phyloP scores from a whole-genome alignment of 1,139 yeast genomes.

The Petasospora fabianii region DNA sequence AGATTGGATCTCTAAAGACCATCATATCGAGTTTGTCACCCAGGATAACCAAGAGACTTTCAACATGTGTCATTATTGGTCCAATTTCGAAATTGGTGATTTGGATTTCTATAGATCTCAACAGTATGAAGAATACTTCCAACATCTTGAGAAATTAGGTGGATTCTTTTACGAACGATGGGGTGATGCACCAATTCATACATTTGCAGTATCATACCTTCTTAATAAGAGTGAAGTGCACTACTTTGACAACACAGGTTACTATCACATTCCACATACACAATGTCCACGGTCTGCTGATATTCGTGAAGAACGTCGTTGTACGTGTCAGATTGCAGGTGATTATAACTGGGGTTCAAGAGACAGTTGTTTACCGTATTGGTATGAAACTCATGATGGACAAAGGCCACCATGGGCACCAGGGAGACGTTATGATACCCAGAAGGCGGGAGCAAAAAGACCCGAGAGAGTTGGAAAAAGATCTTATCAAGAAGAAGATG shows the following conservation, averaged over 20 bases:
- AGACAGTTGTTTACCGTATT: no score
- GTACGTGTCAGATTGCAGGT: no score
- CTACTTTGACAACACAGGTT: conserved; percentile 55
- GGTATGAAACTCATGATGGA: no score
- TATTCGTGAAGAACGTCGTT: no score
- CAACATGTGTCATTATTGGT: conserved; percentile 62
- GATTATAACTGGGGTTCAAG: no score
- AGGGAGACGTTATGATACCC: no score
- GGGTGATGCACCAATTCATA: conserved; percentile 66
- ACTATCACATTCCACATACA: conserved; percentile 54
- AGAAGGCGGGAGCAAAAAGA: no score
- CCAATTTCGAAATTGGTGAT: conserved; percentile 56
- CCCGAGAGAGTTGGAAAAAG: no score
- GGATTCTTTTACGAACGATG: conserved; percentile 63
- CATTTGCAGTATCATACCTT: conserved; percentile 53
- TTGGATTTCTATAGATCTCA: conserved; percentile 49
- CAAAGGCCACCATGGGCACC: no score
- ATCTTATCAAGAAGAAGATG: no score
- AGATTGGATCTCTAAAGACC: conserved; percentile 38
- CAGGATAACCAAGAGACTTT: conserved; percentile 47
- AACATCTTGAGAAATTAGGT: conserved; percentile 48
- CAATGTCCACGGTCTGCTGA: no score
- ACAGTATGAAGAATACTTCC: conserved; percentile 46
- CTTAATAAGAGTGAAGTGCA: conserved; percentile 45
- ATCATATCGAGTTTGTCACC: conserved; percentile 46